Evolutionary conservation across 495 filamentous ascomycete genomes (phyloP).

Genomic region (Xylaria nigripes): DNA sequence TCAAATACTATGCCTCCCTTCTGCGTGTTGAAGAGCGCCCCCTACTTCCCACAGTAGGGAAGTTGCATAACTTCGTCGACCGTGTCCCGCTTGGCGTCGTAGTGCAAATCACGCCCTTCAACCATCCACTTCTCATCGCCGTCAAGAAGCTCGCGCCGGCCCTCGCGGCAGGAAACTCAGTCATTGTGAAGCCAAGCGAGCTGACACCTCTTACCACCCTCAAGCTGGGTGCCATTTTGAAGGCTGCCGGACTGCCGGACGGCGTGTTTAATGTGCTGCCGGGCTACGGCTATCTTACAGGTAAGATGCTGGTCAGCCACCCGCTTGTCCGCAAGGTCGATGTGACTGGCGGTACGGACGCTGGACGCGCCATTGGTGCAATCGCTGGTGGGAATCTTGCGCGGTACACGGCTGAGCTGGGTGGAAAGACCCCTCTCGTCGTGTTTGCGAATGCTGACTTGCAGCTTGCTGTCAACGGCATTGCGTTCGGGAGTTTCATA

Average conservation of each 20-base stretch:
- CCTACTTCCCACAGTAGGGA: conserved; percentile 52
- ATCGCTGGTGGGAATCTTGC: conserved; percentile 45
- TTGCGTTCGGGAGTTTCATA: conserved; percentile 51
- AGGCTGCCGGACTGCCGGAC: conserved; percentile 47
- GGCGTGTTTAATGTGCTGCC: conserved; percentile 52
- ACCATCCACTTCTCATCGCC: conserved; percentile 56
- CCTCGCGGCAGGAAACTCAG: conserved; percentile 53
- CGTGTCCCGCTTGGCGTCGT: conserved; percentile 55
- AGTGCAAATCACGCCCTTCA: conserved; percentile 57
- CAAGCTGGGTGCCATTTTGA: conserved; percentile 41
- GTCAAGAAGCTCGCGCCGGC: conserved; percentile 56
- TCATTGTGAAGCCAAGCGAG: conserved; percentile 56
- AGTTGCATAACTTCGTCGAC: conserved; percentile 53
- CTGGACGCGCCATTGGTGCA: conserved; percentile 38
- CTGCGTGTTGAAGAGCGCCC: conserved; percentile 52
- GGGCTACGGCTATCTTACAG: conserved; percentile 46
- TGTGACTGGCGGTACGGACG: conserved; percentile 48
- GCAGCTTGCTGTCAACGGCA: conserved; percentile 46
- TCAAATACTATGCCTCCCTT: conserved; percentile 54
- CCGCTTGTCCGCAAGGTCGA: conserved; percentile 52
- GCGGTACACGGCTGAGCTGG: conserved; percentile 51
- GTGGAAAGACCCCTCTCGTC: conserved; percentile 52
- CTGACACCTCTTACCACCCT: conserved; percentile 52
- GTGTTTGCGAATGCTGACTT: conserved; percentile 46
- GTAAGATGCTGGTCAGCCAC: conserved; percentile 46